Base-by-base conservation (phyloP, 192 early-diverging fungal species). In the Backusella macrospora region DNA sequence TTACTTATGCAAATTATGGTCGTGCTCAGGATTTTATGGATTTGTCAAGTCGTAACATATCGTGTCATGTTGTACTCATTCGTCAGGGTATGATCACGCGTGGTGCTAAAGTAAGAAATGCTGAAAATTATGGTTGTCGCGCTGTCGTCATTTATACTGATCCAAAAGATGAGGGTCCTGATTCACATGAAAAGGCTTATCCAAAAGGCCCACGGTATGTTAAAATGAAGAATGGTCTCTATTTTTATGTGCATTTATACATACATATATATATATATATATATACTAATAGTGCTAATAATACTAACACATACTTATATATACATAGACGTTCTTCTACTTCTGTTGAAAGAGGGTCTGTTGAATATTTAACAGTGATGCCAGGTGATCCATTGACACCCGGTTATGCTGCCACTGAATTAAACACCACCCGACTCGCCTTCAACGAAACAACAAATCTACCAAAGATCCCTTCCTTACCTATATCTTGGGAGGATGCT, bases 1-100 rank as follows among this genome's bases (percentile, higher is more conserved):
- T 92, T 10, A 82, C 91, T 1, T 90, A 90, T 73, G 89, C 87
- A 40, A 87, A 90, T 75, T 90, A 88, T 73, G 89, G 89, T 68
- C 71, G 76, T 5, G 23, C 63, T n/a, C 76, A 82, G 42, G 90
- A 92, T 74, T 91, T 87, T 73, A 62, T 52, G 34, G 65, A 68
- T 2, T 78, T 91, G 34, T 39, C 66, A 37, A 55, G 65, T 3
- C 70, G 71, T 12, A 82, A 83, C 0, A 76, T 90, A 13, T 71
- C 68, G 42, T 86, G 79, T 48, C 77, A 72, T 34, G 77, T 91
- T 37, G 89, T 85, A 7, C 78, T 91, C n/a, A 78, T 90, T 26
- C 84, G 87, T 43, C 83, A 86, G 29, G 90, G 89, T 47, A 48
- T 62, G 15, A 72, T 86, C 26, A 83, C 80, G 40, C 80, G 87